A percentile compares a stretch with the other conserved stretches of the same genome.
phyloP scores from a whole-genome alignment of 768 basidiomycete species.

The Mycena amicta region DNA sequence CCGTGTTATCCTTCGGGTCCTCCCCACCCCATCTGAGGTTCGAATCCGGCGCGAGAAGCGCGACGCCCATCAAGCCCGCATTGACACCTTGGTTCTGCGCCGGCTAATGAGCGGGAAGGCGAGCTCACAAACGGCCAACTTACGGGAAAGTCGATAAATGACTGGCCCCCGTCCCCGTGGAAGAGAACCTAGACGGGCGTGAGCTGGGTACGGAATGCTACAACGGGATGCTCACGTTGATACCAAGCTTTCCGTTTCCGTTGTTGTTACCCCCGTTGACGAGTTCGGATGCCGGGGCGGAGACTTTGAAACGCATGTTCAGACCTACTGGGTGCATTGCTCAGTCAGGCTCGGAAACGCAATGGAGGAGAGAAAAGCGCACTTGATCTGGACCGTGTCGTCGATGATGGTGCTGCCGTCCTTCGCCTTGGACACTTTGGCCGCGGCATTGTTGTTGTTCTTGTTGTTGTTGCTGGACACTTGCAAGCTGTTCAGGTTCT shows the following conservation, averaged over 20 bases:
- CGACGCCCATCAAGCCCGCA: slow-evolving; percentile 23
- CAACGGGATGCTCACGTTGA: slow-evolving; percentile 22
- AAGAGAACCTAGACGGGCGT: slow-evolving; percentile 23
- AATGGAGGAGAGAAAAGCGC: neutral
- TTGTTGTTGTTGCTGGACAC: too few relatives aligned
- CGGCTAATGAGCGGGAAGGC: neutral
- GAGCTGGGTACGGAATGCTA: neutral
- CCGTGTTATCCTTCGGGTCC: slow-evolving; percentile 13
- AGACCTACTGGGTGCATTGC: slow-evolving; percentile 20
- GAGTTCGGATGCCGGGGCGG: slow-evolving; percentile 27
- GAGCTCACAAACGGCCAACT: neutral
- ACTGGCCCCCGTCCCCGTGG: slow-evolving; percentile 26
- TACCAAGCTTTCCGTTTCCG: slow-evolving; percentile 19
- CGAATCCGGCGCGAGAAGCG: slow-evolving; percentile 21
- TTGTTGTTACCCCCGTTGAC: slow-evolving; percentile 15
- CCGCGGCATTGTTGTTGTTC: neutral
- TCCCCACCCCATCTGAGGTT: slow-evolving; percentile 24
- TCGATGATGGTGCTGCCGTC: slow-evolving; percentile 32
- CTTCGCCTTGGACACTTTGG: slow-evolving; percentile 23
- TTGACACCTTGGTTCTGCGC: slow-evolving; percentile 26
- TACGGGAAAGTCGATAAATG: slow-evolving; percentile 27
- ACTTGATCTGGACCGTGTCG: slow-evolving; percentile 30
- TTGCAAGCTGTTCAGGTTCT: too few relatives aligned
- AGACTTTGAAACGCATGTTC: slow-evolving; percentile 32
- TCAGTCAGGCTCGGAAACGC: neutral